Evolutionary conservation across 78 protist species (phyloP).

Genomic region (Dictyostelium brefeldianum): DNA sequence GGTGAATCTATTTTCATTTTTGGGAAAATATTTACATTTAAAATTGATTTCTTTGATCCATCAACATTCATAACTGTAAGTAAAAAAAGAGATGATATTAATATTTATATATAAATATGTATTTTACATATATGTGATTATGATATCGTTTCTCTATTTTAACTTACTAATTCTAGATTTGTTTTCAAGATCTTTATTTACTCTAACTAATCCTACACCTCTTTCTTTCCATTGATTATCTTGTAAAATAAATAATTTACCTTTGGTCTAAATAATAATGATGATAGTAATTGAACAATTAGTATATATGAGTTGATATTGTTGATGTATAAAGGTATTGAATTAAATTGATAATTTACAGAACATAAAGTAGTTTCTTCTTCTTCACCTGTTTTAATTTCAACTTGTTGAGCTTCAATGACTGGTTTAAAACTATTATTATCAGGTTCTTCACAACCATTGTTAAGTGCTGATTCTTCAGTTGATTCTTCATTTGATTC

Average conservation of each 20-base stretch:
- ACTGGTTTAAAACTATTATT: slow-evolving; percentile 9
- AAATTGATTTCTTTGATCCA: slow-evolving; percentile 59
- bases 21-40: slow-evolving; percentile 44
- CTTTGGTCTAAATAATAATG: slow-evolving; percentile 13
- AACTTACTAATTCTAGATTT: slow-evolving; percentile 68
- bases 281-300: background rate
- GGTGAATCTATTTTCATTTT: slow-evolving; percentile 47
- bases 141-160: background rate
- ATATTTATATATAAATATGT: too few species aligned
- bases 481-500: background rate
- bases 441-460: background rate
- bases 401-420: slow-evolving; percentile 27
- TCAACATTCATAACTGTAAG: slow-evolving; percentile 48
- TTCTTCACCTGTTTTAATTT: slow-evolving; percentile 50
- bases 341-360: background rate
- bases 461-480: background rate
- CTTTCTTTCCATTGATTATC: slow-evolving; percentile 63
- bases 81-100: background rate
- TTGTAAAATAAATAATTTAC: slow-evolving; percentile 9
- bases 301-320: too few species aligned
- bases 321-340: too few species aligned
- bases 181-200: slow-evolving; percentile 37
- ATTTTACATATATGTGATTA: too few species aligned
- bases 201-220: slow-evolving; percentile 58
- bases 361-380: slow-evolving; percentile 66